phyloP scores from a whole-genome alignment of 1,139 yeast species.

The Suhomyces chickasaworum region DNA sequence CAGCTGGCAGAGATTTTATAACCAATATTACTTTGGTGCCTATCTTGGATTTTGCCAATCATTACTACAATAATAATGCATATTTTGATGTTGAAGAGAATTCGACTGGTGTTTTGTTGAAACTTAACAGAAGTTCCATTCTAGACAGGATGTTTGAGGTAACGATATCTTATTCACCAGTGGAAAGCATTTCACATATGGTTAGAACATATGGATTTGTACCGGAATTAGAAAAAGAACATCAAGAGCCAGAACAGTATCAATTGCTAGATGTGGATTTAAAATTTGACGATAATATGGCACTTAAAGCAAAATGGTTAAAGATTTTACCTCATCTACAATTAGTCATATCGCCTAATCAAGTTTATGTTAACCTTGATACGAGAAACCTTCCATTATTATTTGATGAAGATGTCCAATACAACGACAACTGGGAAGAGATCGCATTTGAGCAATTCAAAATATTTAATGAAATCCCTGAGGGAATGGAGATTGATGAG shows the following conservation, averaged over 20 bases:
- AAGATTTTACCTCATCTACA: constrained; percentile 21
- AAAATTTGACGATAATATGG: constrained; percentile 6
- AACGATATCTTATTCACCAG: constrained; percentile 52
- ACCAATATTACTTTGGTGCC: constrained; percentile 66
- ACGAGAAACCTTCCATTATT: constrained; percentile 20
- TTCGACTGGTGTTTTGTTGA: constrained; percentile 49
- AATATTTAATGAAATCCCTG: constrained; percentile 13
- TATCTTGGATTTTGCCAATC: constrained; percentile 67
- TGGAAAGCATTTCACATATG: constrained; percentile 50
- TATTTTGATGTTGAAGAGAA: constrained; percentile 61
- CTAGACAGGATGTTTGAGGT: constrained; percentile 32
- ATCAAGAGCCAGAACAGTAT: constrained; percentile 6
- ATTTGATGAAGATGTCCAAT: constrained; percentile 19
- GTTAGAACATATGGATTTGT: constrained; percentile 61
- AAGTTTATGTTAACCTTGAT: constrained; percentile 15
- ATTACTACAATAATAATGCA: constrained; percentile 49
- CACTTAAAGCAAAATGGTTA: constrained; percentile 24
- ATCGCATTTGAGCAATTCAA: constrained; percentile 12
- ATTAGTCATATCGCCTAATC: constrained; percentile 8
- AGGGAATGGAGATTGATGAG: constrained; percentile 15
- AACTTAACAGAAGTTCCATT: constrained; percentile 23
- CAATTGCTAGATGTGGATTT: constrained; percentile 16
- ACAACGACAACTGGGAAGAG: constrained; percentile 20
- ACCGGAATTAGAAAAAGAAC: constrained; percentile 28
- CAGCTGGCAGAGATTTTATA: constrained; percentile 34